A percentile compares a stretch with the other conserved stretches of the same genome.
Evolutionary conservation across 2,329 filamentous ascomycete species (phyloP).

Genomic region (Trichoderma semiorbis): DNA sequence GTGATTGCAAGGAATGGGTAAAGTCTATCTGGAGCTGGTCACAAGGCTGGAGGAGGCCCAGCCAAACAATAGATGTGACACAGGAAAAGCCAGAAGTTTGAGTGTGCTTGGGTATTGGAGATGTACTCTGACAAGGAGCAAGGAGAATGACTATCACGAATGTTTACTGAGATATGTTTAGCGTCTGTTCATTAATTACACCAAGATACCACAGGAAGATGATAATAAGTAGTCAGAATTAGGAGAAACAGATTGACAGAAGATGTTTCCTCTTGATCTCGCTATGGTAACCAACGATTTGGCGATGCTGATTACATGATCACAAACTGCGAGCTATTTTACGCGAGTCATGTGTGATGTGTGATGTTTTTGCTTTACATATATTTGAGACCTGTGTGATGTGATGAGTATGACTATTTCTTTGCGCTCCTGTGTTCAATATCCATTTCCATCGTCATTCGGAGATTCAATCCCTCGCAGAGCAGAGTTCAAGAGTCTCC

Average conservation of each 20-base stretch:
- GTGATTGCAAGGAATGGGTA: background rate
- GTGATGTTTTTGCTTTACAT: too few relatives aligned
- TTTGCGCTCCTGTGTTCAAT: background rate
- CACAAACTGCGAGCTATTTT: background rate
- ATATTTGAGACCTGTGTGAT: too few relatives aligned
- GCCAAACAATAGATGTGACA: background rate
- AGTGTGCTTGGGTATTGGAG: background rate
- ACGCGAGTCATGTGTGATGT: background rate
- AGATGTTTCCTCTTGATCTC: too few relatives aligned
- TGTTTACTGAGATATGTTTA: background rate
- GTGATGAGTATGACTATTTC: background rate
- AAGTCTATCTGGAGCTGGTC: background rate
- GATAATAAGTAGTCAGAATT: too few relatives aligned
- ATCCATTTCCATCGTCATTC: background rate
- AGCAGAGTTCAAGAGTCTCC: background rate
- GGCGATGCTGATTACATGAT: background rate
- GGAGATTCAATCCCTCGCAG: background rate
- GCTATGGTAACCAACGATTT: background rate
- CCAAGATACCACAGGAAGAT: background rate
- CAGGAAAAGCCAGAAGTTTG: background rate
- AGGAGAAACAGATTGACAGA: fast-evolving
- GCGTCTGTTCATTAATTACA: background rate
- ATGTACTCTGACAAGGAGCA: background rate
- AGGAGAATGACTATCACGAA: background rate
- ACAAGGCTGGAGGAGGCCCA: background rate